Base-by-base conservation (phyloP, 2,329 filamentous ascomycete genomes). In the Botrytis fragariae region DNA sequence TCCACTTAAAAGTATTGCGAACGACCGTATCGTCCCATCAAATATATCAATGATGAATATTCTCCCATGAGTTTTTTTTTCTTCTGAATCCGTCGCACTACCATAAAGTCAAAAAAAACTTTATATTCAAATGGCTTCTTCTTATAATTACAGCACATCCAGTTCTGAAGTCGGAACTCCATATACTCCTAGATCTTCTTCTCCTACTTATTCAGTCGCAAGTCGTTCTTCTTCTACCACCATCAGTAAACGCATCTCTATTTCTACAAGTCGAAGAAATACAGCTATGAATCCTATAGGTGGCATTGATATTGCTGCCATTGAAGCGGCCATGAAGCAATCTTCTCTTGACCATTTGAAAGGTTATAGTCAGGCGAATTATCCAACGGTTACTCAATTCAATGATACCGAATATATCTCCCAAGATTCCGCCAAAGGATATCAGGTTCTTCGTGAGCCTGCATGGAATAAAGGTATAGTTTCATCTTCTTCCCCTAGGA, bases 401-500 rank as follows among this genome's bases (percentile, higher is more conserved):
- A 81, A 82, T 61, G 78, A 83, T 70, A 89, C 87, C 63, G 85
- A 90, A 75, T 89, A 90, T 80, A 78, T 88, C 67, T 76, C 84
- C 64, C 82, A 88, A 79, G 81, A 82, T 72, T 82, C 85, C 77
- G 89, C 89, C 75, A 83, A 83, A 74, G 89, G 89, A 77, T 89
- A 89, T 81, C 89, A 91, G 82, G 83, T 91, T 73, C 83, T 91
- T 73, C 83, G 85, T 69, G 87, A 91, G 81, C 88, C 89, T 75
- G 83, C 87, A 67, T 91, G 88, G 88, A 91, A 91, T 80, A 90
- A 90, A 85, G 89, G 89, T 51, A 22, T 45, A 3, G 22, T 8
- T 12, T 6, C 48, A 14, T n/a, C 4, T 5, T 14, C 25, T 51
- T 14, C 25, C 25, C 9, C 48, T n/a, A 5, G 10, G 12, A 51